Percentiles rank a stretch among this genome's conserved stretches.
phyloP scores from a whole-genome alignment of 2,329 filamentous ascomycete genomes.

The Graphilbum fragrans region DNA sequence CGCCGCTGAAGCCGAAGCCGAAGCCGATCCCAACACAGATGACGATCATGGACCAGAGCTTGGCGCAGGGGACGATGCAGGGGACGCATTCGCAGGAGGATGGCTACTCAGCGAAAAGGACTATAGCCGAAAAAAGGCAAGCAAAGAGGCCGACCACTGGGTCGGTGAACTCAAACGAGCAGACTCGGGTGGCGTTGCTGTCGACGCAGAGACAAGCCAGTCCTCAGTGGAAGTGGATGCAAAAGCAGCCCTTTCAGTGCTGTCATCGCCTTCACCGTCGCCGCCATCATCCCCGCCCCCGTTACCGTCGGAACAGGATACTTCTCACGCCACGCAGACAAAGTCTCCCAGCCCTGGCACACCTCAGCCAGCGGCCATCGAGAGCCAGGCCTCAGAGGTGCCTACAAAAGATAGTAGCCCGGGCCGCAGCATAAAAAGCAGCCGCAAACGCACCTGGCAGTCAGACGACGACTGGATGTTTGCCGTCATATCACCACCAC shows the following conservation, averaged over 20 bases:
- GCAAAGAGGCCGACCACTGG: conserved; percentile 30
- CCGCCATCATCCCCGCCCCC: neutral
- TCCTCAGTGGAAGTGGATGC: conserved; percentile 13
- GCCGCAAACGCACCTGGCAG: neutral
- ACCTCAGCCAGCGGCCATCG: too few species aligned
- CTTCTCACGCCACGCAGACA: too few species aligned
- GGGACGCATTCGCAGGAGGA: too few species aligned
- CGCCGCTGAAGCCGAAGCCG: neutral
- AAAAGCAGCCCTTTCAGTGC: conserved; percentile 2
- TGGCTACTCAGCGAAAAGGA: conserved; percentile 18
- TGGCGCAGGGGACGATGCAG: conserved; percentile 23
- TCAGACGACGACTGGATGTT: neutral
- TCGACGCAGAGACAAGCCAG: conserved; percentile 33
- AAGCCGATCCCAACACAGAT: neutral
- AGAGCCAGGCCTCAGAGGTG: too few species aligned
- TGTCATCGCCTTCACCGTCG: neutral
- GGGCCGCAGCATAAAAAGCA: neutral
- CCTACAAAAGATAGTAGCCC: too few species aligned
- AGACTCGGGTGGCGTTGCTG: conserved; percentile 29
- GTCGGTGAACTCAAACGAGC: conserved; percentile 45
- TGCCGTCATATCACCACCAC: conserved; percentile 7
- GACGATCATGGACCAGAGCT: conserved; percentile 14
- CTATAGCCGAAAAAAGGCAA: neutral
- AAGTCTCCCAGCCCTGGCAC: too few species aligned
- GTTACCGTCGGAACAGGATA: neutral